Conservation (phyloP, 75 land plant species). For the Pinus albicaulis region DNA sequence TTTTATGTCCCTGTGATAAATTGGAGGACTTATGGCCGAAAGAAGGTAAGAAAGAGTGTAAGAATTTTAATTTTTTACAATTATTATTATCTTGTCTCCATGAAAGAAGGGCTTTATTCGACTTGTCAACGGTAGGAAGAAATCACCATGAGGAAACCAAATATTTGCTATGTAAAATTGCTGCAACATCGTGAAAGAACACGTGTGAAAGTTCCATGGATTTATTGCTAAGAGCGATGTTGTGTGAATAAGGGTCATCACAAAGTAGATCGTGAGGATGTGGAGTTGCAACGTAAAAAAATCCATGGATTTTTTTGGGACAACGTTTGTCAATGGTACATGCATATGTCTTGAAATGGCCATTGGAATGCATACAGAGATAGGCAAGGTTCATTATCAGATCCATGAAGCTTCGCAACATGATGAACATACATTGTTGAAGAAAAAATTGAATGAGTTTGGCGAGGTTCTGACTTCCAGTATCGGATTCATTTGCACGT, state of each 20-base stretch:
- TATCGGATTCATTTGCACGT: constrained; percentile 64
- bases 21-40: too few relatives aligned
- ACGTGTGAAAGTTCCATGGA: too few relatives aligned
- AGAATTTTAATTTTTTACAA: too few relatives aligned
- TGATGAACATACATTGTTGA: constrained; percentile 77
- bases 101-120: too few relatives aligned
- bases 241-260: constrained; percentile 51
- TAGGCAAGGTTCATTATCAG: constrained; percentile 80
- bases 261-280: constrained; percentile 42
- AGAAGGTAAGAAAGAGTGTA: too few relatives aligned
- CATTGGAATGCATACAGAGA: constrained; percentile 88
- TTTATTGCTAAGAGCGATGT: too few relatives aligned
- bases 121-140: too few relatives aligned
- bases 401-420: constrained; percentile 79
- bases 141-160: too few relatives aligned
- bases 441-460: constrained; percentile 91
- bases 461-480: constrained; percentile 59
- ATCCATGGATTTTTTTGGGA: constrained; percentile 83
- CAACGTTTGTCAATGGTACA: constrained; percentile 79
- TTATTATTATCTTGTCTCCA: too few relatives aligned
- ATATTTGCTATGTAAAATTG: too few relatives aligned
- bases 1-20: too few relatives aligned
- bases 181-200: too few relatives aligned
- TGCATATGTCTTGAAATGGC: constrained; percentile 57
- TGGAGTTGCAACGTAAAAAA: constrained; percentile 82